These are phyloP conservation scores for Hypholoma fasciculare DNA, from an alignment of 768 basidiomycete genomes.

Conservation along the genomic window DNA sequence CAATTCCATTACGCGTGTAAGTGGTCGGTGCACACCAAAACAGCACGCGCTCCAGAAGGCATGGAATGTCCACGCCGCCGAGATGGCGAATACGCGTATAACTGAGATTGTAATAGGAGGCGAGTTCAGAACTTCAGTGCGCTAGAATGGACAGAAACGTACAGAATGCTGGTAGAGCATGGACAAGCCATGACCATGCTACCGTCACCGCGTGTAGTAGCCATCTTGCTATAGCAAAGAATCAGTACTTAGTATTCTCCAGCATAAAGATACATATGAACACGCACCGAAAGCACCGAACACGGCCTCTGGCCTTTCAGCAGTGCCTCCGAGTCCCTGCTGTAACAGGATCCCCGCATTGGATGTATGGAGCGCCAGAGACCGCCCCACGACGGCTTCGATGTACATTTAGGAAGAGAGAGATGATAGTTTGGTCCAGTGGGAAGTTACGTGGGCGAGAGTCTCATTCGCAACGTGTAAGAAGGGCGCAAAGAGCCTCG, in stretches of 20 bases:
- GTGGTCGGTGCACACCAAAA: constrained; percentile 12
- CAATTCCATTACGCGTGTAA: neutral
- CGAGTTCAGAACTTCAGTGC: neutral
- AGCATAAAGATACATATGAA: neutral
- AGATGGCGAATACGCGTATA: neutral
- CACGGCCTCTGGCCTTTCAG: neutral
- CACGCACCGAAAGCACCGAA: neutral
- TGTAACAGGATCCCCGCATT: neutral
- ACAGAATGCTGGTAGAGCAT: neutral
- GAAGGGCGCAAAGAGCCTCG: constrained; percentile 7
- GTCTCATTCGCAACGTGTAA: constrained; percentile 5
- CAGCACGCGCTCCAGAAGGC: constrained; percentile 7
- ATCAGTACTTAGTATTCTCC: neutral
- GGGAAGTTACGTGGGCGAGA: neutral
- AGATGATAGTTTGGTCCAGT: neutral
- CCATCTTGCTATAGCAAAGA: neutral
- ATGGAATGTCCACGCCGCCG: constrained; percentile 15
- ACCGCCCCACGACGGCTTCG: neutral
- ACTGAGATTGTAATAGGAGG: neutral
- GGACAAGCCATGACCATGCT: neutral
- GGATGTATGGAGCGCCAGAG: neutral
- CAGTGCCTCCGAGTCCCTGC: neutral
- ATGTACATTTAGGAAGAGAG: neutral
- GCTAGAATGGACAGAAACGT: neutral
- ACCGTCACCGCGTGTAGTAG: neutral